Percentiles rank a stretch among this genome's conserved stretches.
These are phyloP conservation scores for Dryas alaskensis DNA, from an alignment of 306 rosid genomes.

Conservation along the genomic window DNA sequence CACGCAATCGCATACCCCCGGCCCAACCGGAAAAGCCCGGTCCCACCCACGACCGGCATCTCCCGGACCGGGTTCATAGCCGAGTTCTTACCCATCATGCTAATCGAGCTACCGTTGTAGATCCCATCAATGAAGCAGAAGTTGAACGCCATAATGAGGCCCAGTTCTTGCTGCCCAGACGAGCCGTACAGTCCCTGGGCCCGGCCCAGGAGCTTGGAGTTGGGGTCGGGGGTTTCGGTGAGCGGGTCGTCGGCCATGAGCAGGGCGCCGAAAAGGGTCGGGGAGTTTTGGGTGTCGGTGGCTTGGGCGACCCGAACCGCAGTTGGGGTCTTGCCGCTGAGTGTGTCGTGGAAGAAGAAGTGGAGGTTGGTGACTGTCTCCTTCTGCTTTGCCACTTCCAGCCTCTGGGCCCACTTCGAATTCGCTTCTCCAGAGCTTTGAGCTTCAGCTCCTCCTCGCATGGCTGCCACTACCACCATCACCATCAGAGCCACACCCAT, in stretches of 20 bases:
- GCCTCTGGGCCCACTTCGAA: constrained; percentile 34
- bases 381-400: constrained; percentile 21
- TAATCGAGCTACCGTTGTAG: constrained; percentile 58
- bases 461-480: neutral
- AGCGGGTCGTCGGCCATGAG: constrained; percentile 73
- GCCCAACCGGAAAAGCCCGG: constrained; percentile 69
- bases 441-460: neutral
- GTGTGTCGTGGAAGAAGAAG: constrained; percentile 79
- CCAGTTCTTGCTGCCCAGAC: constrained; percentile 54
- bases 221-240: constrained; percentile 64
- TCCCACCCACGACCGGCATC: constrained; percentile 76
- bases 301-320: constrained; percentile 63
- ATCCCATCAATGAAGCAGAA: constrained; percentile 54
- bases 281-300: constrained; percentile 23
- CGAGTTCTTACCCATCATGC: constrained; percentile 60
- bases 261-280: constrained; percentile 52
- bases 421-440: constrained; percentile 17
- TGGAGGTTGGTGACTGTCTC: constrained; percentile 51
- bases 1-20: constrained; percentile 68
- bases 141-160: constrained; percentile 59
- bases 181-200: constrained; percentile 81
- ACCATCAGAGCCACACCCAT: constrained; percentile 9
- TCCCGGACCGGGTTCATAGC: constrained; percentile 51
- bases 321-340: constrained; percentile 65
- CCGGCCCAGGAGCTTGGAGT: constrained; percentile 63